Percentiles rank a stretch among this genome's conserved stretches.
Conservation (phyloP, 371 early-diverging fungal genomes). For the Blakeslea trispora region DNA sequence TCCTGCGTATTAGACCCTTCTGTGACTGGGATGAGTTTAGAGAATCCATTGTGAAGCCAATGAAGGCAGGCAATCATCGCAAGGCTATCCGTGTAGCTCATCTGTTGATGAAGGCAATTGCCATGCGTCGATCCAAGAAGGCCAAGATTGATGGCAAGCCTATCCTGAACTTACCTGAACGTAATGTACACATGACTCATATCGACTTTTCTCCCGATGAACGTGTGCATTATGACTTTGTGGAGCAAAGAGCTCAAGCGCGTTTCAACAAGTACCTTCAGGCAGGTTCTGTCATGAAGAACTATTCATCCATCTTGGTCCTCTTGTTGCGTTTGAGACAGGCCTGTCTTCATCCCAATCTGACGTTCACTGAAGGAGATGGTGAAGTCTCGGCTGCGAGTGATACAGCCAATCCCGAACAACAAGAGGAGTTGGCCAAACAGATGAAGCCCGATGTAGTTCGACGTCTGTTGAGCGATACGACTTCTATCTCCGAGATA, state of each 20-base stretch:
- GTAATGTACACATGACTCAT: constrained; percentile 57
- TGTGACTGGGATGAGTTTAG: constrained; percentile 58
- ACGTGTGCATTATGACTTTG: constrained; percentile 57
- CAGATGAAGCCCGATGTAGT: constrained; percentile 28
- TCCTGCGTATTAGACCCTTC: constrained; percentile 73
- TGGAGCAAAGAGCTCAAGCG: constrained; percentile 53
- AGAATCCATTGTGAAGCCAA: constrained; percentile 49
- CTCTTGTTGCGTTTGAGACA: constrained; percentile 44
- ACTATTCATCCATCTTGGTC: constrained; percentile 56
- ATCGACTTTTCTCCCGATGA: constrained; percentile 63
- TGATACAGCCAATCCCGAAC: background rate
- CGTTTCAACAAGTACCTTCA: constrained; percentile 52
- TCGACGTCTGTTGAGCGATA: constrained; percentile 23
- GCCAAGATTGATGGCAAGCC: constrained; percentile 66
- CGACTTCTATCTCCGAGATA: constrained; percentile 15
- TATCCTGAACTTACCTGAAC: constrained; percentile 61
- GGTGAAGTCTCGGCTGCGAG: background rate
- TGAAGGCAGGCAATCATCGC: constrained; percentile 23
- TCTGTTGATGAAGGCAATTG: constrained; percentile 50
- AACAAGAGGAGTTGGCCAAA: constrained; percentile 12
- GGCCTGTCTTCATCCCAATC: constrained; percentile 42
- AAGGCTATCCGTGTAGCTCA: constrained; percentile 42
- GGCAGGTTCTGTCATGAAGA: constrained; percentile 58
- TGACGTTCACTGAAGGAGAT: constrained; percentile 29
- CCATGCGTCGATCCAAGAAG: constrained; percentile 69